Evolutionary conservation across 495 filamentous ascomycete species (phyloP).

Genomic region (Tuber indicum): DNA sequence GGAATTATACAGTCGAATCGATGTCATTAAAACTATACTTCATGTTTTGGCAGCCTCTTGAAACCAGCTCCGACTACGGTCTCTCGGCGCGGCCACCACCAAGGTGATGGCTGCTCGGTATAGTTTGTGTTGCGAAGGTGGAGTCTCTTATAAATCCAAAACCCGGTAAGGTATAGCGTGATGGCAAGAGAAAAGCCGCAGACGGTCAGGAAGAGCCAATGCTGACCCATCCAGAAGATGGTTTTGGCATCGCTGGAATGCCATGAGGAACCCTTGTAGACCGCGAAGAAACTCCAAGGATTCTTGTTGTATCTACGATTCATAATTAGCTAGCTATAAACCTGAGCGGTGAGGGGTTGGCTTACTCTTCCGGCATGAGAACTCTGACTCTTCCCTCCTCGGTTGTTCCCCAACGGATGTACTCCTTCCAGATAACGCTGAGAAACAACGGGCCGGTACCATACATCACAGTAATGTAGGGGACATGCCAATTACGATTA

Average conservation of each 20-base stretch:
- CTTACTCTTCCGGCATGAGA: slow-evolving; percentile 44
- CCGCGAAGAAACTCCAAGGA: slow-evolving; percentile 71
- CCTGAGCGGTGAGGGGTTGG: neutral
- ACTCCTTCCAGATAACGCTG: slow-evolving; percentile 77
- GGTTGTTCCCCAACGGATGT: slow-evolving; percentile 46
- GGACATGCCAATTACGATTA: slow-evolving; percentile 68
- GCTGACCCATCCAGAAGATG: slow-evolving; percentile 75
- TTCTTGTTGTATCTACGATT: slow-evolving; percentile 63
- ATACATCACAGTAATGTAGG: slow-evolving; percentile 87
- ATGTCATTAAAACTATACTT: slow-evolving; percentile 31
- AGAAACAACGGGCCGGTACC: slow-evolving; percentile 78
- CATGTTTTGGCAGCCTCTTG: slow-evolving; percentile 34
- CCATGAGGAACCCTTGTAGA: slow-evolving; percentile 69
- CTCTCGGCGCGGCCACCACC: slow-evolving; percentile 31
- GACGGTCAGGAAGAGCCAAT: slow-evolving; percentile 67
- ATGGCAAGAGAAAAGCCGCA: slow-evolving; percentile 55
- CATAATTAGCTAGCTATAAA: slow-evolving; percentile 47
- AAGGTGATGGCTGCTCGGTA: slow-evolving; percentile 26
- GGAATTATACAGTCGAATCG: slow-evolving; percentile 12
- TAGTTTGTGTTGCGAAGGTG: slow-evolving; percentile 22
- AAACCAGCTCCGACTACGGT: slow-evolving; percentile 28
- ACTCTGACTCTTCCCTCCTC: slow-evolving; percentile 40
- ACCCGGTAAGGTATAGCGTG: slow-evolving; percentile 27
- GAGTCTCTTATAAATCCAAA: slow-evolving; percentile 28
- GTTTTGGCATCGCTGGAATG: slow-evolving; percentile 65